phyloP scores from a whole-genome alignment of 2,329 filamentous ascomycete species.

The Beauveria sp. region DNA sequence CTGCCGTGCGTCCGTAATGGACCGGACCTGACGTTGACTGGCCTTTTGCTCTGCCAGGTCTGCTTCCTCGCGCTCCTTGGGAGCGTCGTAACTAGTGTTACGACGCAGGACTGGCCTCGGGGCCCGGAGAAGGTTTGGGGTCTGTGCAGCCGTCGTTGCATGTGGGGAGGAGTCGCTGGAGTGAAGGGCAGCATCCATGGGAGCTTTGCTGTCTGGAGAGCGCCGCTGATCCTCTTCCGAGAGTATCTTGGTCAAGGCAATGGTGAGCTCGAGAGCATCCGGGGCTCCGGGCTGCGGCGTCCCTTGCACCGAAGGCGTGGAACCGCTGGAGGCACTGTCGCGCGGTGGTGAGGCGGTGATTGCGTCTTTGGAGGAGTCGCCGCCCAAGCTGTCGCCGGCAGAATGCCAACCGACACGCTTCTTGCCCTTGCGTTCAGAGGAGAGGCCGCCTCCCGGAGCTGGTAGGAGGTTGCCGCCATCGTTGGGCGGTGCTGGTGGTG shows the following conservation, averaged over 20 bases:
- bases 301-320: constrained; percentile 18
- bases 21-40: constrained; percentile 30
- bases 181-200: not conserved
- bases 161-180: not conserved
- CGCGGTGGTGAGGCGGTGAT: constrained; percentile 6
- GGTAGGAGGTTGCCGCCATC: constrained; percentile 4
- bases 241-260: constrained; percentile 31
- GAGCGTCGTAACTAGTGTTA: constrained; percentile 35
- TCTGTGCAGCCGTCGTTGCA: not conserved
- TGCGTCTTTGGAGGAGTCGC: constrained; percentile 13
- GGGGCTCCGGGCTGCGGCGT: constrained; percentile 25
- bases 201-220: not conserved
- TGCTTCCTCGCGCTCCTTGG: constrained; percentile 31
- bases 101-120: constrained; percentile 29
- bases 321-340: constrained; percentile 13
- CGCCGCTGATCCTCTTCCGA: constrained; percentile 21
- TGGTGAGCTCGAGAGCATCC: constrained; percentile 30
- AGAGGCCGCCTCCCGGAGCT: constrained; percentile 21
- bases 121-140: constrained; percentile 3
- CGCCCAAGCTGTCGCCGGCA: constrained; percentile 20
- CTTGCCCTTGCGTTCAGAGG: constrained; percentile 28
- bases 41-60: constrained; percentile 30
- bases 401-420: constrained; percentile 33
- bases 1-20: constrained; percentile 32
- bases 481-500: not conserved